These are phyloP conservation scores for Eutrema yunnanense DNA, from an alignment of 345 rosid species.

Conservation along the genomic window DNA sequence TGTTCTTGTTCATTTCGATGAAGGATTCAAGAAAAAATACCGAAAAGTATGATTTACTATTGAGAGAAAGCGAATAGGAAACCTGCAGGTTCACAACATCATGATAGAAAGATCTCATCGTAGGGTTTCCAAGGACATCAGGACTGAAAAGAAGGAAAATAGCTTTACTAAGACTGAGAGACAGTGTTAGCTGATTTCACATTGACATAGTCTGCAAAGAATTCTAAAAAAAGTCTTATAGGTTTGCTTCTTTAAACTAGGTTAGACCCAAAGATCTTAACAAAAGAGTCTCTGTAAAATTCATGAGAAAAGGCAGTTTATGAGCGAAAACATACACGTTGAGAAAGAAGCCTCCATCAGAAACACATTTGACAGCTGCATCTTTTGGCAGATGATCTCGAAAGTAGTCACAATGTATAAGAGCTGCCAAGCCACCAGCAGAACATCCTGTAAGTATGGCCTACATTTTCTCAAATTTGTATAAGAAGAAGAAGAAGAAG, in stretches of 20 bases:
- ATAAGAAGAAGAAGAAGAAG: background rate
- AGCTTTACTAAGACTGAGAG: background rate
- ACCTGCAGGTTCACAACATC: constrained; percentile 74
- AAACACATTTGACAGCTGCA: constrained; percentile 77
- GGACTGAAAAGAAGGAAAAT: constrained; percentile 48
- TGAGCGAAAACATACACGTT: constrained; percentile 58
- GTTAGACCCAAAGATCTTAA: background rate
- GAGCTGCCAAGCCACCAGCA: constrained; percentile 91
- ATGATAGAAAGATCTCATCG: constrained; percentile 61
- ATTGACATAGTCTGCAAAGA: no score
- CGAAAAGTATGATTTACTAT: background rate
- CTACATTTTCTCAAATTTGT: constrained; percentile 35
- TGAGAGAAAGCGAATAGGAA: constrained; percentile 8
- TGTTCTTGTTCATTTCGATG: background rate
- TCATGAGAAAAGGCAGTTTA: background rate
- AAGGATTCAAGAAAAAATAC: background rate
- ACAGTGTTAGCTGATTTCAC: background rate
- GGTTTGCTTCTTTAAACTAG: background rate
- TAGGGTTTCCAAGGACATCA: constrained; percentile 53
- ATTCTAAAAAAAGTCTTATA: no score
- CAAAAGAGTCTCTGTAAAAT: background rate
- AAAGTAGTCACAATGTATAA: constrained; percentile 81
- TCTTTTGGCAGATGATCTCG: constrained; percentile 57
- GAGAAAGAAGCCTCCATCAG: constrained; percentile 90
- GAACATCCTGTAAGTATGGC: constrained; percentile 95